Percentiles rank a stretch among this genome's conserved stretches.
Evolutionary conservation across 495 filamentous ascomycete genomes (phyloP).

Genomic region (Chaetomium tenue): DNA sequence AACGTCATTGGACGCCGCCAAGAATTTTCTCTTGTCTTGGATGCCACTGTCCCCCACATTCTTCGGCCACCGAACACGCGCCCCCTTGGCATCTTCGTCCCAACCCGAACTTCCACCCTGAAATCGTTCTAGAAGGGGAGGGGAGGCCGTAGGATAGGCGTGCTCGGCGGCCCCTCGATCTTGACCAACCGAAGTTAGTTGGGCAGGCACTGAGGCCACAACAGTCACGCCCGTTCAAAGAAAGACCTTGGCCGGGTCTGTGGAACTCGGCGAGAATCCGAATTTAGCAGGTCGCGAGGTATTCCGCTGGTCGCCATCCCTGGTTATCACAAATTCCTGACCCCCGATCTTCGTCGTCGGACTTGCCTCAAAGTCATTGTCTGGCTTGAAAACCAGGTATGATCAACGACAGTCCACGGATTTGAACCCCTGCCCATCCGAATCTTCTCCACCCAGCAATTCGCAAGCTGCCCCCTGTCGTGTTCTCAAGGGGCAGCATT

Average conservation of each 20-base stretch:
- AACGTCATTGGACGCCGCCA: constrained; percentile 12
- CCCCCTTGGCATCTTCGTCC: neutral
- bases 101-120: neutral
- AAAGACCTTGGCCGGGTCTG: too few species aligned
- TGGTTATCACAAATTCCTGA: constrained; percentile 20
- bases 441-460: constrained; percentile 11
- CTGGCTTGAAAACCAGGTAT: constrained; percentile 21
- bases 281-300: neutral
- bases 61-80: neutral
- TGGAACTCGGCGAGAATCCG: too few species aligned
- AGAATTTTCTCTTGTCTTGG: neutral
- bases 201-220: neutral
- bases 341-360: constrained; percentile 21
- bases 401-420: constrained; percentile 25
- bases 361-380: neutral
- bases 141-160: neutral
- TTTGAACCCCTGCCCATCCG: constrained; percentile 22
- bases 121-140: constrained; percentile 1
- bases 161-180: neutral
- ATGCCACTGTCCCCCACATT: neutral
- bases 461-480: neutral
- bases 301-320: constrained; percentile 6
- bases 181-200: neutral
- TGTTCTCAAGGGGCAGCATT: neutral
- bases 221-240: too few species aligned